phyloP scores from a whole-genome alignment of 1,284 basidiomycete genomes.

The Ustilago sp. region DNA sequence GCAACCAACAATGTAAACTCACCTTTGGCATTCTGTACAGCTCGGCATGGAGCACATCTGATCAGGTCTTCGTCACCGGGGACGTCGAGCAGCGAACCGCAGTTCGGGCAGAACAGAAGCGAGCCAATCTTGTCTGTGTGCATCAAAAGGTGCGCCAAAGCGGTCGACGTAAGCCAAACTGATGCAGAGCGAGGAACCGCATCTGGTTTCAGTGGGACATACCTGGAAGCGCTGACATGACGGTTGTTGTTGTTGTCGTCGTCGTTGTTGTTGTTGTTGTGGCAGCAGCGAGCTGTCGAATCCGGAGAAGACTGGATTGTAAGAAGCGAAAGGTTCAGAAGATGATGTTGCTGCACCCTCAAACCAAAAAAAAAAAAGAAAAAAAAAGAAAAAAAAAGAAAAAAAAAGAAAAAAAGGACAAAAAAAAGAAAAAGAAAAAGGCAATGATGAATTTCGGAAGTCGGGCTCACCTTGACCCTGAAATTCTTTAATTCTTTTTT shows the following conservation, averaged over 20 bases:
- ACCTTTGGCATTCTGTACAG: slow-evolving; percentile 77
- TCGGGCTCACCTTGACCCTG: slow-evolving; percentile 25
- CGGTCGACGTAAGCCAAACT: background rate
- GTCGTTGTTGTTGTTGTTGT: too few species aligned
- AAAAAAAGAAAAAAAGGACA: too few species aligned
- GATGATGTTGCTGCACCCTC: slow-evolving; percentile 9
- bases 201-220: background rate
- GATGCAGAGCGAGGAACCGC: background rate
- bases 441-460: slow-evolving; percentile 29
- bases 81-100: slow-evolving; percentile 87
- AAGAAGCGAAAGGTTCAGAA: background rate
- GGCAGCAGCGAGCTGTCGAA: background rate
- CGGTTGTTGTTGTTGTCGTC: background rate
- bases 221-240: slow-evolving; percentile 40
- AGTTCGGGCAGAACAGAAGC: slow-evolving; percentile 90
- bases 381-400: background rate
- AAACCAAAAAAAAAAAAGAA: slow-evolving; percentile 24
- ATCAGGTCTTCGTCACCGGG: slow-evolving; percentile 83
- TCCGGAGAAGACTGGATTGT: background rate
- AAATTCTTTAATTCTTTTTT: slow-evolving; percentile 3
- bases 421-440: slow-evolving; percentile 9
- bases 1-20: slow-evolving; percentile 13
- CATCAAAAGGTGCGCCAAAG: background rate
- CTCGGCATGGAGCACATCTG: slow-evolving; percentile 86
- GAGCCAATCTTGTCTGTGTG: slow-evolving; percentile 76